Base-by-base conservation (phyloP, 208 protist species). In the Leishmania braziliensis region DNA sequence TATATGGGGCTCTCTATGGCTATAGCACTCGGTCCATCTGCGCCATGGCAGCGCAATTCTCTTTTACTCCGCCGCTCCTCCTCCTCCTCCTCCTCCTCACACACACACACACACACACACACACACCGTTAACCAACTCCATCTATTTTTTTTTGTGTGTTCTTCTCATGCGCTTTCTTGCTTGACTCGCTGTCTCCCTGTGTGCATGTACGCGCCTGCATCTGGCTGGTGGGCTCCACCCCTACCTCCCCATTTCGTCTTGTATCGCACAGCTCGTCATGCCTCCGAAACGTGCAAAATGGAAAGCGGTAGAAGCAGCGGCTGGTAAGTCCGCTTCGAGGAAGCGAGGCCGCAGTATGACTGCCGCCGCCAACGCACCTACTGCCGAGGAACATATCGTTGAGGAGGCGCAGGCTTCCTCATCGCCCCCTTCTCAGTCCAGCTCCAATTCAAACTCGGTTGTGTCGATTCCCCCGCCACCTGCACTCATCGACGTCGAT, bases 401-500 rank as follows among this genome's bases (percentile, higher is more conserved):
- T 58, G 56, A 36, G 51, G 74, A 26, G 36, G 56, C 16, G 51
- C 33, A 78, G 74, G 48, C 50, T 46, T 46, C 74, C 14, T 23
- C 48, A 6, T 39, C 33, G 16, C 43, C 48, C 50, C 48, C 50
- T 58, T 20, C 68, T 29, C 62, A 16, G 29, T 29, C 68, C 20
- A 26, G 6, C 36, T 77, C 54, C 18, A 23, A 23, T n/a, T 66
- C 74, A 16, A 68, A 26, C 51, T 66, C 56, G 1, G 20, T 63
- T 33, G 75, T 58, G 39, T 29, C 56, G 58, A 51, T 43, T 26
- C 62, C 46, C 5, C 75, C 26, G 26, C 60, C 75, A 51, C 56
- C 73, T 29, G 69, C 20, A 20, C 75, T 58, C 50, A 51, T 78
- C 18, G 75, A 65, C 36, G 53, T 69, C 5, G 75, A 65, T 77